Evolutionary conservation across 2,329 filamentous ascomycete genomes (phyloP), one percentile per base, ranked within the genome.

Genomic region (Penicillium sp.): DNA sequence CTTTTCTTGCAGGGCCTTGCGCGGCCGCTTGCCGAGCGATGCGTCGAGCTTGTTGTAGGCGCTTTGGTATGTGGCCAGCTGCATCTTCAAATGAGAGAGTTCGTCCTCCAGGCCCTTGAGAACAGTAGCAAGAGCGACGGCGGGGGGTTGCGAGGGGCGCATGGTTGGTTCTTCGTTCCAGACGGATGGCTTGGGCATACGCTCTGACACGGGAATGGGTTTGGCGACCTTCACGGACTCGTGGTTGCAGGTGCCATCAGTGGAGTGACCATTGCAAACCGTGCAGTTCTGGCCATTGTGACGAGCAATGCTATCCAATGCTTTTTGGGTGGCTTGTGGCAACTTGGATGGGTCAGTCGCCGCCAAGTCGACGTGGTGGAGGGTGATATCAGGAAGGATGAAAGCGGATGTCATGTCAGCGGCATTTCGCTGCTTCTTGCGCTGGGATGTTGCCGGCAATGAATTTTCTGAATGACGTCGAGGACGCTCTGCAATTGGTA

Each of bases 31-130:
- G 48, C 81, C 81, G 21, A 86, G 65, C 1, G 81, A 77, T 44
- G 83, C 79, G 68, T 93, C 84, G 49, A 82, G 79, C 21, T 73
- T 73, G 56, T 82, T 81, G 67, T 88, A 88, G 33, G 77, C 70
- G 3, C 74, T 74, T 59, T 85, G 80, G 51, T 81, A 77, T 31
- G 76, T 68, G 0, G 77, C 73, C n/a, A 89, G 77, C 60, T 84
- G 77, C 57, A 85, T 76, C 67, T 87, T 85, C 46, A 94, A 71
- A 64, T 94, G 87, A 12, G 78, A 77, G 39, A 90, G 78, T 66
- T 95, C 89, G 64, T 94, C 88, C 58, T 87, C 77, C 3, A 94
- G 73, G 7, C 82, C 79, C 69, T 94, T 93, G 65, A 95, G 83
- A 21, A 95, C 86, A n/a, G 83, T 80, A 7, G 86, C 85, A 22